Conservation (phyloP, 2,329 filamentous ascomycete genomes). For the Lojkania enalia region DNA sequence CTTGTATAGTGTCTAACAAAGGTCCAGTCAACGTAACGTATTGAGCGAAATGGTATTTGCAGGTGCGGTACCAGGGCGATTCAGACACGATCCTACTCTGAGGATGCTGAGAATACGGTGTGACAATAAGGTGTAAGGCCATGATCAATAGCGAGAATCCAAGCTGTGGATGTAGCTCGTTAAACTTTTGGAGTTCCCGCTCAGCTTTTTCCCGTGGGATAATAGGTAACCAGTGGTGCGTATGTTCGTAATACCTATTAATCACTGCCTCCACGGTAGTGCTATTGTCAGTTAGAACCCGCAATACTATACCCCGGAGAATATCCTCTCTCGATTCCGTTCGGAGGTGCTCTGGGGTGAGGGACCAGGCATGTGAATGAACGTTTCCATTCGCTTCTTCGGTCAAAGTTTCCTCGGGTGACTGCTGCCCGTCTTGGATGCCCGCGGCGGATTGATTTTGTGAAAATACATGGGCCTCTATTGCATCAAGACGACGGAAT, state of each 20-base stretch:
- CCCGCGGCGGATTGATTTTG: background rate
- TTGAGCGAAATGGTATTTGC: conserved; percentile 20
- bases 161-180: background rate
- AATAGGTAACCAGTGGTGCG: conserved; percentile 20
- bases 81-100: background rate
- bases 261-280: conserved; percentile 9
- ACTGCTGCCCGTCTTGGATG: too few species aligned
- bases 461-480: conserved; percentile 17
- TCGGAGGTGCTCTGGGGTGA: conserved; percentile 13
- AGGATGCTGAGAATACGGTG: conserved; percentile 11
- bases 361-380: conserved; percentile 1
- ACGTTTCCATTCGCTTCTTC: too few species aligned
- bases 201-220: conserved; percentile 10
- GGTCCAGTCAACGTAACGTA: conserved; percentile 14
- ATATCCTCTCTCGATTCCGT: conserved; percentile 9
- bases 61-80: conserved; percentile 19
- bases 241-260: conserved; percentile 12
- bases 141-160: conserved; percentile 14
- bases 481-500: conserved; percentile 16
- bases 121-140: conserved; percentile 20
- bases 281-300: conserved; percentile 11
- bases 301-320: conserved; percentile 12
- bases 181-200: conserved; percentile 5
- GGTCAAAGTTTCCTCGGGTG: too few species aligned
- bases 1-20: conserved; percentile 16